Conservation (phyloP, 306 rosid genomes). For the Cucumis cinereus region DNA sequence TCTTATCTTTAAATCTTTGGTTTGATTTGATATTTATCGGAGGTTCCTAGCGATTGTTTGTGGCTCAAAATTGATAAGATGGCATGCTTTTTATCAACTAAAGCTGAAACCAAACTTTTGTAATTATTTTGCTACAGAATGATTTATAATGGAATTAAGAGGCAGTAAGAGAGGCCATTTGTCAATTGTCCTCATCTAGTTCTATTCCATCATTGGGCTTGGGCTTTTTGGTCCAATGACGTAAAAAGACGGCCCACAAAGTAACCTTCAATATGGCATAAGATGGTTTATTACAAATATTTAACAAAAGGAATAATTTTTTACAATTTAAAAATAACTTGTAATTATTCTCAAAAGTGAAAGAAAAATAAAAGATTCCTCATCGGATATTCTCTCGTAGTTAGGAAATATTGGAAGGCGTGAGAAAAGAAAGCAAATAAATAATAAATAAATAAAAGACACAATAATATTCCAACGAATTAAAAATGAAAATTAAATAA, state of each 20-base stretch:
- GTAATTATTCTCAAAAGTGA: not conserved
- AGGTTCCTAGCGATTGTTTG: not conserved
- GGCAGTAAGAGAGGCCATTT: not conserved
- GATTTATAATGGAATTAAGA: too few relatives aligned
- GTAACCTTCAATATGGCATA: too few relatives aligned
- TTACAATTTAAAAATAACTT: too few relatives aligned
- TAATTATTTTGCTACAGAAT: not conserved
- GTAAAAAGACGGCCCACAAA: not conserved
- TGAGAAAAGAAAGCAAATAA: not conserved
- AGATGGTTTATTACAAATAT: not conserved
- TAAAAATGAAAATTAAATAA: not conserved
- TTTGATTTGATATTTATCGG: not conserved
- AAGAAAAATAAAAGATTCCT: not conserved
- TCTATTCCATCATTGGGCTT: not conserved
- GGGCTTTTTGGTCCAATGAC: not conserved
- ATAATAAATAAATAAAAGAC: too few relatives aligned
- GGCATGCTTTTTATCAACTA: not conserved
- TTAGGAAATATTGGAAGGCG: constrained; percentile 1
- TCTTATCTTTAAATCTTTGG: not conserved
- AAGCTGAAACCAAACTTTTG: not conserved
- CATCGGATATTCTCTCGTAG: not conserved
- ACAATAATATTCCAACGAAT: not conserved
- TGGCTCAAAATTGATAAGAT: too few relatives aligned
- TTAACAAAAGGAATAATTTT: not conserved
- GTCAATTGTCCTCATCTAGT: not conserved